phyloP scores from a whole-genome alignment of 2,329 filamentous ascomycete genomes.

The Xylaria sp. region DNA sequence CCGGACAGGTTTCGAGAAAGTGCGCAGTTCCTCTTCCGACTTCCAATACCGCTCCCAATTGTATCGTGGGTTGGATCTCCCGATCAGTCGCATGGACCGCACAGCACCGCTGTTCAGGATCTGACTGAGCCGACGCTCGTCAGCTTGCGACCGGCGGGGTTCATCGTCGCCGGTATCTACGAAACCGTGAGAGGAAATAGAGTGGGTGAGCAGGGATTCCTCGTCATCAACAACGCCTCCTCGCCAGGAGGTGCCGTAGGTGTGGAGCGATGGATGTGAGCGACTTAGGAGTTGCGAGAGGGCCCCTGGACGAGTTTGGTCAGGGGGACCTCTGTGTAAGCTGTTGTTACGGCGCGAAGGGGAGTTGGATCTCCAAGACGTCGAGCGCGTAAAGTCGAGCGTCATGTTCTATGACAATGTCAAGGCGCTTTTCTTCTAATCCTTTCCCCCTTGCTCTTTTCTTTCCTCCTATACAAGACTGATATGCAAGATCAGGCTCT shows the following conservation, averaged over 20 bases:
- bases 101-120: conserved; percentile 76
- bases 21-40: conserved; percentile 76
- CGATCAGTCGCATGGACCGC: conserved; percentile 87
- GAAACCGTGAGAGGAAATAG: conserved; percentile 12
- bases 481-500: not conserved
- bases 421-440: not conserved
- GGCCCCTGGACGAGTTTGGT: conserved; percentile 43
- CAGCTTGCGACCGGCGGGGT: conserved; percentile 58
- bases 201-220: conserved; percentile 30
- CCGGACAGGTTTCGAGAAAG: conserved; percentile 79
- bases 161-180: conserved; percentile 54
- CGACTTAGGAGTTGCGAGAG: conserved; percentile 49
- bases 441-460: not conserved
- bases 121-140: conserved; percentile 69
- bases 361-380: conserved; percentile 39
- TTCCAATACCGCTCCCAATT: conserved; percentile 90
- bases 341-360: conserved; percentile 35
- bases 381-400: conserved; percentile 34
- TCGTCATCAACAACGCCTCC: conserved; percentile 42
- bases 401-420: conserved; percentile 30
- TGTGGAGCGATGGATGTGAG: conserved; percentile 46
- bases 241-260: conserved; percentile 48
- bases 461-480: not conserved
- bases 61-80: conserved; percentile 86
- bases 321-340: conserved; percentile 39